Base-by-base conservation (phyloP, 768 basidiomycete genomes). In the Kwoniella heveanensis region DNA sequence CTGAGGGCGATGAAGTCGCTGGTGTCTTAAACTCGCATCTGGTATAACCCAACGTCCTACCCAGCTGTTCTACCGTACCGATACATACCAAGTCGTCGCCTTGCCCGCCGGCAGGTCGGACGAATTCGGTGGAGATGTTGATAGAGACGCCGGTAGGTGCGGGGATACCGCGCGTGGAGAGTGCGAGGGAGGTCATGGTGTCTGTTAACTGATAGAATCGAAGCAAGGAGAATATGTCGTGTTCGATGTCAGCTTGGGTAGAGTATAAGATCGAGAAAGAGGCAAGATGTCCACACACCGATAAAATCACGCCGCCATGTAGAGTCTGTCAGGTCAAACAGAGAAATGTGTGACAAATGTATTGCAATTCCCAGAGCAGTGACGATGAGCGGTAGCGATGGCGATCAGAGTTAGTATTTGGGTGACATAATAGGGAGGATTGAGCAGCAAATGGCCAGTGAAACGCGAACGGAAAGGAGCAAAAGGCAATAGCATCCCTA, bases 201-300 rank as follows among this genome's bases (percentile, higher is more conserved):
- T 80, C 79, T 32, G 79, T 77, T 6, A 79, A 57, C 78, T 79
- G 47, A 4, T 5, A 10, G n/a, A n/a, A n/a, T n/a, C n/a, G n/a
- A n/a, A n/a, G 13, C 32, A 36, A 13, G 7, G 32, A 36, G 32
- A 36, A 36, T 36, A 36, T 7, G 32, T 7, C 6, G 32, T 36
- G 32, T 36, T 7, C 32, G 13, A 13, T 13, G 13, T 36, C 32
- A 36, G 32, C 32, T 7, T 7, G 32, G 32, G 32, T 13, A n/a
- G n/a, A n/a, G n/a, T 36, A 6, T 36, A 13, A 36, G 7, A 36
- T 36, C 13, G 32, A 36, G 32, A 13, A 13, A 36, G 32, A 7
- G 32, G 6, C 32, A 36, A 36, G 32, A 7, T 7, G 32, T 47
- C 25, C 46, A 68, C 76, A 47, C 27, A 77, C 73, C 12, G 70